These are phyloP conservation scores for Phaeosphaeria sp. DNA, from an alignment of 2,329 filamentous ascomycete genomes.

Conservation along the genomic window DNA sequence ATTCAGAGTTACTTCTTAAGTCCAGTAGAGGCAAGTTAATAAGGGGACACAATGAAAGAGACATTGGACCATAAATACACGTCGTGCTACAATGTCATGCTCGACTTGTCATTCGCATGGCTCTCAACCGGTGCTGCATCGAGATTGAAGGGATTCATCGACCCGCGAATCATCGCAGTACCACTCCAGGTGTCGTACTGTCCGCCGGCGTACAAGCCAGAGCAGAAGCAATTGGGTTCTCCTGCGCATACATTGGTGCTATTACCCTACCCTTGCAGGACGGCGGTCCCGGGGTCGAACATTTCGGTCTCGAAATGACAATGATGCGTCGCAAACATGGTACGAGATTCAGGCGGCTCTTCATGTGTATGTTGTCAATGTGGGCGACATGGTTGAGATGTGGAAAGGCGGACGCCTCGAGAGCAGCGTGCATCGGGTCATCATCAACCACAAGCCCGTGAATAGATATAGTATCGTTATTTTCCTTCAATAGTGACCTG, in stretches of 20 bases:
- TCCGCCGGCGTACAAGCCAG: conserved; percentile 7
- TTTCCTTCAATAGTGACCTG: conserved; percentile 64
- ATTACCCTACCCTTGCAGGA: conserved; percentile 64
- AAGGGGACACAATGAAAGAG: too few species aligned
- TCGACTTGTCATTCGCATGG: not conserved
- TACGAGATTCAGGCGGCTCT: conserved; percentile 40
- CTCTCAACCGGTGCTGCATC: not conserved
- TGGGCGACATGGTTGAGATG: conserved; percentile 48
- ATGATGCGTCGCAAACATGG: conserved; percentile 57
- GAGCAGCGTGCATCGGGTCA: conserved; percentile 62
- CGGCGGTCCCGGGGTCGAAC: conserved; percentile 58
- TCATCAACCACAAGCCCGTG: conserved; percentile 59
- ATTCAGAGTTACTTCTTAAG: too few species aligned
- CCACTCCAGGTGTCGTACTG: conserved; percentile 23
- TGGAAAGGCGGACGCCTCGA: conserved; percentile 63
- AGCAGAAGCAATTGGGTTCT: conserved; percentile 21
- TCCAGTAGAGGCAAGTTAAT: too few species aligned
- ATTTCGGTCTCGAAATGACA: too few species aligned
- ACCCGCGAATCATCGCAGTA: not conserved
- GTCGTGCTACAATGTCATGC: too few species aligned
- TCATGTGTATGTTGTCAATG: conserved; percentile 47
- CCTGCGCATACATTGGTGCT: conserved; percentile 63
- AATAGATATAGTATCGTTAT: conserved; percentile 65
- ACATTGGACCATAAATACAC: too few species aligned
- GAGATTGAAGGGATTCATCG: not conserved